These are phyloP conservation scores for Tripterygium wilfordii DNA, from an alignment of 177 flowering plant genomes.

Conservation along the genomic window DNA sequence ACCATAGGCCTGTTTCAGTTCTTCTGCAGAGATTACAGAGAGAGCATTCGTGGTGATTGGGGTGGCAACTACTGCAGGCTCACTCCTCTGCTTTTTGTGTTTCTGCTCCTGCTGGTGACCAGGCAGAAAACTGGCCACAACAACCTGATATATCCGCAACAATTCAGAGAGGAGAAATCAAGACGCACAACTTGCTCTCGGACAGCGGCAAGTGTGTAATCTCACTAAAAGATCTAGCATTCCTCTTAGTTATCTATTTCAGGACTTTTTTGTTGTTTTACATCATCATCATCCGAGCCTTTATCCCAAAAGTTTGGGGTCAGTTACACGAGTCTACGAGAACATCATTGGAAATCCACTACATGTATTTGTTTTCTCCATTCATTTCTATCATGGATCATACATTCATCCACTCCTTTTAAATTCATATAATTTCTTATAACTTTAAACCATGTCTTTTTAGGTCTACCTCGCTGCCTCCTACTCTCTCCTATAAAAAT, in stretches of 20 bases:
- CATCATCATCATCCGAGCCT: no score
- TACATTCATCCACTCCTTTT: no score
- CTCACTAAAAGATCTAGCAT: background rate
- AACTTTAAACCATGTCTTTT: no score
- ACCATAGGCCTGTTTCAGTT: slow-evolving; percentile 11
- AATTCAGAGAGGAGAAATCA: background rate
- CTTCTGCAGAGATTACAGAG: slow-evolving; percentile 17
- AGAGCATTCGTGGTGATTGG: slow-evolving; percentile 10
- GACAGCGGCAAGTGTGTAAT: background rate
- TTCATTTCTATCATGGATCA: no score
- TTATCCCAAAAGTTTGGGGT: no score
- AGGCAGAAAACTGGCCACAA: slow-evolving; percentile 48
- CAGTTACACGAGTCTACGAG: no score
- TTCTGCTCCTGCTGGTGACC: slow-evolving; percentile 49
- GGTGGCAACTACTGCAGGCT: slow-evolving; percentile 9
- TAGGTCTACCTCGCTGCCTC: no score
- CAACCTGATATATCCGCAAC: slow-evolving; percentile 30
- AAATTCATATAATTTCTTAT: no score
- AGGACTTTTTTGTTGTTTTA: no score
- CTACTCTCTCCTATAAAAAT: no score
- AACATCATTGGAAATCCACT: no score
- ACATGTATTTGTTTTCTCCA: no score
- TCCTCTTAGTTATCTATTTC: background rate
- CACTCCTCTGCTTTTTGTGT: slow-evolving; percentile 39
- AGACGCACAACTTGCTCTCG: background rate